Evolutionary conservation across 1,284 basidiomycete genomes (phyloP).

Genomic region (Ustilago vetiveriae): DNA sequence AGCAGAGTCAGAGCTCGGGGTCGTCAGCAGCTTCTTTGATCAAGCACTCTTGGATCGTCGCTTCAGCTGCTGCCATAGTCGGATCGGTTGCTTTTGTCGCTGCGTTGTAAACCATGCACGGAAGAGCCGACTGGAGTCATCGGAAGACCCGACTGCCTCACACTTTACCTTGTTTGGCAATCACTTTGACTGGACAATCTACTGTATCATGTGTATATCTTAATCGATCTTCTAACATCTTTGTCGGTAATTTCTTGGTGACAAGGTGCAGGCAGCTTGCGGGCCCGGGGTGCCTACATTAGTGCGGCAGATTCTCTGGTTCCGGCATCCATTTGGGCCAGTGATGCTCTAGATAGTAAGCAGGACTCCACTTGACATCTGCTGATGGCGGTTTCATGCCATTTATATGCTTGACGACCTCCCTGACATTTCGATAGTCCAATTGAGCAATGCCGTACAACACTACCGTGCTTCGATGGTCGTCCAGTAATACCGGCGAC

Average conservation of each 20-base stretch:
- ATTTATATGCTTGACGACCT: not conserved
- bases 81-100: slow-evolving; percentile 16
- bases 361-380: not conserved
- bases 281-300: too few relatives aligned
- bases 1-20: not conserved
- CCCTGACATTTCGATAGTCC: not conserved
- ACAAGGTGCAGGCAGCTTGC: too few relatives aligned
- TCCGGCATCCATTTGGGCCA: too few relatives aligned
- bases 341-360: not conserved
- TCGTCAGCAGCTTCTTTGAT: not conserved
- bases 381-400: not conserved
- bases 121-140: too few relatives aligned
- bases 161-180: too few relatives aligned
- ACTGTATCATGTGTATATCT: too few relatives aligned
- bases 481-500: slow-evolving; percentile 11
- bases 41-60: not conserved
- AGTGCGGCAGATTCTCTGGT: too few relatives aligned
- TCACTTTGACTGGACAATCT: too few relatives aligned
- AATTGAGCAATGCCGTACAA: slow-evolving; percentile 19
- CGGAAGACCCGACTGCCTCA: not conserved
- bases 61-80: slow-evolving; percentile 4
- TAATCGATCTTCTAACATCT: too few relatives aligned
- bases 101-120: slow-evolving; percentile 2
- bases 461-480: not conserved
- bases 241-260: too few relatives aligned